Evolutionary conservation across 306 rosid species (phyloP).

Genomic region (Ochetophila trinervis): DNA sequence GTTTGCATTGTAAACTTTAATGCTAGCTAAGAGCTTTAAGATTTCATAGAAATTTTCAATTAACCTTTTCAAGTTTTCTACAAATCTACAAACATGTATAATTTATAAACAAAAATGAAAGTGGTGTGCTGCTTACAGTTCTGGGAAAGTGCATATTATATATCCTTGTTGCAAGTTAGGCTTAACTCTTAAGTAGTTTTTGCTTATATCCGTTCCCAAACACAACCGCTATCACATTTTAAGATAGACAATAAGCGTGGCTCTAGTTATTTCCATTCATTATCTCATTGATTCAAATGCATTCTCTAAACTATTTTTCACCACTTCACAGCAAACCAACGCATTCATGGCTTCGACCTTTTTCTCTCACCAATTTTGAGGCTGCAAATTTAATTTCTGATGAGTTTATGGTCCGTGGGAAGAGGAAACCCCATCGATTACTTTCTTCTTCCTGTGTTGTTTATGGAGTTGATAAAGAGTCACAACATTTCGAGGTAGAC

Average conservation of each 20-base stretch:
- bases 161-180: no score
- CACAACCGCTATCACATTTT: no score
- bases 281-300: conserved; percentile 28
- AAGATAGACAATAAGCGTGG: background rate
- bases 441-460: conserved; percentile 22
- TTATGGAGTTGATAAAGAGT: conserved; percentile 52
- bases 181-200: no score
- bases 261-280: background rate
- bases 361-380: background rate
- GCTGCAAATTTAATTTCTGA: background rate
- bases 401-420: conserved; percentile 17
- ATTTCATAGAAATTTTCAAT: no score
- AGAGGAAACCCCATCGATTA: background rate
- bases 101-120: no score
- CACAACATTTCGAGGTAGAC: conserved; percentile 69
- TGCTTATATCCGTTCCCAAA: no score
- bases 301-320: conserved; percentile 32
- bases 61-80: no score
- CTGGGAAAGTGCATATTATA: no score
- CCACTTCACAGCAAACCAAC: conserved; percentile 33
- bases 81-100: no score
- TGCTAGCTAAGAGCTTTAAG: no score
- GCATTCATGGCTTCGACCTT: conserved; percentile 9
- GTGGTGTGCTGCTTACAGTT: no score
- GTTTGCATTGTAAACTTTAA: no score